These are phyloP conservation scores for Apiotrichum sp. DNA, from an alignment of 1,284 basidiomycete genomes.

Conservation along the genomic window DNA sequence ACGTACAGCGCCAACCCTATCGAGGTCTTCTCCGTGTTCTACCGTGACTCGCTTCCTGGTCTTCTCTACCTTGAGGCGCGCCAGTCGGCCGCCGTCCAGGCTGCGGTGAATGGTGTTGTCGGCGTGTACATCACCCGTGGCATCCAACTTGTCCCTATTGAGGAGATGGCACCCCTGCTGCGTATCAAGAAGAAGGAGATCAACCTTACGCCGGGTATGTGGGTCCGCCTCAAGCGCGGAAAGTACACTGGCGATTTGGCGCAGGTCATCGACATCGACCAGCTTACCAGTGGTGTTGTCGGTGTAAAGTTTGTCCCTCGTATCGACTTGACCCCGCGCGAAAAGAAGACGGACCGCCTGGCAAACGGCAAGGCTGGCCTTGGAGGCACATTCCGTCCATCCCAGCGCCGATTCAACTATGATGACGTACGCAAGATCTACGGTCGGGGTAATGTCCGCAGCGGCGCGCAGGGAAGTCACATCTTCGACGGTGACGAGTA, in stretches of 20 bases:
- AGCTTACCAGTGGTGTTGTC: constrained; percentile 65
- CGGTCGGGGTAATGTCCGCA: constrained; percentile 66
- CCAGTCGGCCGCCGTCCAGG: constrained; percentile 75
- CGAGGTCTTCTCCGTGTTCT: constrained; percentile 84
- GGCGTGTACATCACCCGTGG: constrained; percentile 76
- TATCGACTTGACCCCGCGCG: constrained; percentile 88
- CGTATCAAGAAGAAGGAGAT: constrained; percentile 93
- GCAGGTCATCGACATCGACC: constrained; percentile 90
- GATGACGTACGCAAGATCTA: constrained; percentile 89
- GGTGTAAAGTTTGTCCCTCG: constrained; percentile 92
- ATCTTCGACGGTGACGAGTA: constrained; percentile 91
- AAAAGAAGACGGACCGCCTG: constrained; percentile 58
- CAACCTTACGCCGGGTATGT: constrained; percentile 77
- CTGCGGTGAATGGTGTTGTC: constrained; percentile 82
- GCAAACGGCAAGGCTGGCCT: constrained; percentile 48
- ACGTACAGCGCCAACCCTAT: constrained; percentile 58
- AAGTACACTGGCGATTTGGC: constrained; percentile 94
- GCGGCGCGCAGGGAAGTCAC: constrained; percentile 57
- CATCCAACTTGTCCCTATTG: constrained; percentile 83
- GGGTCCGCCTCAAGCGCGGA: constrained; percentile 92
- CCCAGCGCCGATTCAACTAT: constrained; percentile 86
- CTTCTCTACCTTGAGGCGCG: constrained; percentile 95
- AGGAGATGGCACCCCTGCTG: constrained; percentile 95
- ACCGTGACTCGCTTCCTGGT: constrained; percentile 88
- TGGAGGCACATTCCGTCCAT: constrained; percentile 56